These are phyloP conservation scores for Senna siamea DNA, from an alignment of 306 rosid species.

Conservation along the genomic window DNA sequence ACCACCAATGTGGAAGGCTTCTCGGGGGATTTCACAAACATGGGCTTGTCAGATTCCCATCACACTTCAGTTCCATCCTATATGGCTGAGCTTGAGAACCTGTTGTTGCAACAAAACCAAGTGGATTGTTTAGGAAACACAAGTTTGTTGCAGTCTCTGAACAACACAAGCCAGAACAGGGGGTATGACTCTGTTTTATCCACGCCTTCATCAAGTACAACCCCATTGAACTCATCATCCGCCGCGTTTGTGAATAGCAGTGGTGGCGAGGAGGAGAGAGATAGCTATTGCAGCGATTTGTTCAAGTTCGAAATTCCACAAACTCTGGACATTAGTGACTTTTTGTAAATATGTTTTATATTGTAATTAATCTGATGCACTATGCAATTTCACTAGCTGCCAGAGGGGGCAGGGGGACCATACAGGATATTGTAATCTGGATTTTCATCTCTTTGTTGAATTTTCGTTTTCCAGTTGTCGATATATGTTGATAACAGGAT, in stretches of 20 bases:
- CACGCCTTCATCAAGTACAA: conserved; percentile 63
- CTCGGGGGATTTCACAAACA: no score
- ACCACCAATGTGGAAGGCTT: conserved; percentile 38
- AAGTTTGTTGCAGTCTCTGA: conserved; percentile 18
- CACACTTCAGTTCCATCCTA: conserved; percentile 37
- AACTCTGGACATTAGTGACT: conserved; percentile 56
- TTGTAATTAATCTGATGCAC: conserved; percentile 2
- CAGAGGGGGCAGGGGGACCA: neutral
- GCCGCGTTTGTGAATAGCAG: conserved; percentile 47
- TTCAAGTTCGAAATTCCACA: conserved; percentile 76
- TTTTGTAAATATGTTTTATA: conserved; percentile 49
- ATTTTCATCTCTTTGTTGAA: no score
- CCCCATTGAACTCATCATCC: conserved; percentile 59
- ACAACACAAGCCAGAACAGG: conserved; percentile 35
- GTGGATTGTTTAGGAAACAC: conserved; percentile 39
- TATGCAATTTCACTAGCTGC: neutral
- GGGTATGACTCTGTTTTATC: conserved; percentile 59
- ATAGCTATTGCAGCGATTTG: conserved; percentile 62
- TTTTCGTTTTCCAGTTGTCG: conserved; percentile 25
- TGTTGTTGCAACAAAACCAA: conserved; percentile 39
- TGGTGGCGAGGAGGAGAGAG: conserved; percentile 62
- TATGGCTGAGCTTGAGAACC: conserved; percentile 23
- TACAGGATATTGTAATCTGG: neutral
- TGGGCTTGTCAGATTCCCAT: conserved; percentile 43
- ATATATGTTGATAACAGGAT: no score